Conservation (phyloP, 176 grass and related monocot genomes). For the Avena eriantha region DNA sequence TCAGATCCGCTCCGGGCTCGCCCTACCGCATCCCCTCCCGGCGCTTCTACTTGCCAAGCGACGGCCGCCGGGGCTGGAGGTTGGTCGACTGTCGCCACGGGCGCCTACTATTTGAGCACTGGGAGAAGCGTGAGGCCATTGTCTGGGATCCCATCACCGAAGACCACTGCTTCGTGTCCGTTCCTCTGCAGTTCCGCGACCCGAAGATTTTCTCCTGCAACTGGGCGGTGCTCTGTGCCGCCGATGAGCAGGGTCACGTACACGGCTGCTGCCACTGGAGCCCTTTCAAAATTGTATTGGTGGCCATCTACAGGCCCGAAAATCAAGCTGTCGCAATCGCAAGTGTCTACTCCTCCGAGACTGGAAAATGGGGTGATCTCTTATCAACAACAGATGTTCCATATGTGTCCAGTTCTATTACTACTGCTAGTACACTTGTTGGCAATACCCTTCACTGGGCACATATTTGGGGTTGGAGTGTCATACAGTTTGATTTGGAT, state of each 20-base stretch:
- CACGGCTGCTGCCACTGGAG: slow-evolving; percentile 5
- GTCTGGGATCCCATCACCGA: background rate
- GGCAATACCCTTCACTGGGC: background rate
- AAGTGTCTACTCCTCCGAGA: background rate
- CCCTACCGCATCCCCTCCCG: background rate
- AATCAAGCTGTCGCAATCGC: background rate
- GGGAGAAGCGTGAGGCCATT: background rate
- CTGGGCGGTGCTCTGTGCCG: slow-evolving; percentile 1
- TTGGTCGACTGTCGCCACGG: slow-evolving; percentile 2
- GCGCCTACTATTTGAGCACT: background rate
- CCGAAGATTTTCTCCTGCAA: background rate
- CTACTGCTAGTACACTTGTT: background rate
- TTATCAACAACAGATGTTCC: background rate
- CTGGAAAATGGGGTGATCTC: background rate
- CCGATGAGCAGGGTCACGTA: background rate
- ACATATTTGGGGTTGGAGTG: background rate
- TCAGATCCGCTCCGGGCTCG: background rate
- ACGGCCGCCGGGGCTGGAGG: background rate
- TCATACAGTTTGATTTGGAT: slow-evolving; percentile 1
- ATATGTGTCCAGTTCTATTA: background rate
- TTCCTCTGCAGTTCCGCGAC: background rate
- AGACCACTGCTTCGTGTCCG: background rate
- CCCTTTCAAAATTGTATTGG: background rate
- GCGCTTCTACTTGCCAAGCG: background rate
- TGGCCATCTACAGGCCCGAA: background rate